phyloP scores from a whole-genome alignment of 2,329 filamentous ascomycete genomes.

The Xylariomycetidae sp. region DNA sequence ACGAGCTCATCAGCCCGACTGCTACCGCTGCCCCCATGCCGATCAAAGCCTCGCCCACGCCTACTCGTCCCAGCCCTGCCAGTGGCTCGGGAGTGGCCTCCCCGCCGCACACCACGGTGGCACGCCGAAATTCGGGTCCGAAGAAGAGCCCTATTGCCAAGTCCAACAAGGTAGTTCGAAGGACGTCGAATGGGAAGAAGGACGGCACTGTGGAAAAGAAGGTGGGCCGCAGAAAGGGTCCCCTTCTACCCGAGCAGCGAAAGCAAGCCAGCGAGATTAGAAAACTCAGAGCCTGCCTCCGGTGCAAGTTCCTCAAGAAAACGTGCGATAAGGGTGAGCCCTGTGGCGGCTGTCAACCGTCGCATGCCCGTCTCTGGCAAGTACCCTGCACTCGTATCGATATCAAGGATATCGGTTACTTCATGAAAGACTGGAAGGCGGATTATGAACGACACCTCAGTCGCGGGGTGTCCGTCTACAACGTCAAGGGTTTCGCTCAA shows the following conservation, averaged over 20 bases:
- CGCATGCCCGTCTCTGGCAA: slow-evolving; percentile 93
- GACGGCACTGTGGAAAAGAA: slow-evolving; percentile 81
- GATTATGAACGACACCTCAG: slow-evolving; percentile 90
- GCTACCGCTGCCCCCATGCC: slow-evolving; percentile 64
- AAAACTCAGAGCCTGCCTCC: slow-evolving; percentile 86
- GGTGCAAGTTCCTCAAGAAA: slow-evolving; percentile 99
- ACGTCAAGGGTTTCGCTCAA: slow-evolving; percentile 78
- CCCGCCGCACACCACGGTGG: slow-evolving; percentile 54
- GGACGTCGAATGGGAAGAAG: slow-evolving; percentile 72
- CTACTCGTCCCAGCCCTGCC: slow-evolving; percentile 55
- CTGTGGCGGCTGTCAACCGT: slow-evolving; percentile 91
- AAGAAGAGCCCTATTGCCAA: slow-evolving; percentile 78
- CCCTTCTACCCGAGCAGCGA: slow-evolving; percentile 85
- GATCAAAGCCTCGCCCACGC: slow-evolving; percentile 58
- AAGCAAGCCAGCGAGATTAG: slow-evolving; percentile 96
- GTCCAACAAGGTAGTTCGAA: slow-evolving; percentile 79
- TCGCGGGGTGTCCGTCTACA: slow-evolving; percentile 84
- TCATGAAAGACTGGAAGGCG: slow-evolving; percentile 99
- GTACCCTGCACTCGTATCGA: slow-evolving; percentile 96
- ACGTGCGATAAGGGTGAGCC: slow-evolving; percentile 97
- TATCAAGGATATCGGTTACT: slow-evolving; percentile 97
- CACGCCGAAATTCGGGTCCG: slow-evolving; percentile 63
- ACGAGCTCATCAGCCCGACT: slow-evolving; percentile 62
- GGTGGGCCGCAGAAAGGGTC: slow-evolving; percentile 84
- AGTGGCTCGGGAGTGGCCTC: slow-evolving; percentile 57